These are phyloP conservation scores for Stylosanthes scabra DNA, from an alignment of 331 rosid species.

Conservation along the genomic window DNA sequence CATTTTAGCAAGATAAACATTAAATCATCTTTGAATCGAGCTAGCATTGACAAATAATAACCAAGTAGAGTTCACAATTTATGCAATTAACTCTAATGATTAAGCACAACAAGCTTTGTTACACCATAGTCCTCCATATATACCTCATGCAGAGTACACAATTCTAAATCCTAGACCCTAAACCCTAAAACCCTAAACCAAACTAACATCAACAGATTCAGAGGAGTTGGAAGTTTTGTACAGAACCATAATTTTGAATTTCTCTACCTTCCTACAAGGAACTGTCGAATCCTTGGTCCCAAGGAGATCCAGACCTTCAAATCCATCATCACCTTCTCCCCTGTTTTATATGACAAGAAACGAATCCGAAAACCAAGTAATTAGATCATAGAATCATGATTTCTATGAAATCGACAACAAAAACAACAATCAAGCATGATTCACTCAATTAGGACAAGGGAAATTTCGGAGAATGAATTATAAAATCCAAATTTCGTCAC, in stretches of 20 bases:
- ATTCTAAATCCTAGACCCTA: neutral
- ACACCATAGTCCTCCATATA: neutral
- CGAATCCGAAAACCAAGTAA: neutral
- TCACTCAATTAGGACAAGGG: neutral
- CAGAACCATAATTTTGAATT: neutral
- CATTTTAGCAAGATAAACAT: slow-evolving; percentile 12
- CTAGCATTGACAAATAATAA: slow-evolving; percentile 14
- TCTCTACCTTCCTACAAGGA: slow-evolving; percentile 42
- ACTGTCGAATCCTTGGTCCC: slow-evolving; percentile 31
- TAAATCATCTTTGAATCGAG: neutral
- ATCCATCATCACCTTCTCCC: slow-evolving; percentile 7
- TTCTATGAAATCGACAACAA: neutral
- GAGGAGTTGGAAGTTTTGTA: slow-evolving; percentile 1
- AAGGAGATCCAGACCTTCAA: slow-evolving; percentile 26
- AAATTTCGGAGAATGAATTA: neutral
- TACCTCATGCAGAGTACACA: slow-evolving; percentile 8
- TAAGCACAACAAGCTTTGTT: neutral
- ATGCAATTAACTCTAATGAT: neutral
- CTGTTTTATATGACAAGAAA: slow-evolving; percentile 20
- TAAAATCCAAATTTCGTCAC: neutral
- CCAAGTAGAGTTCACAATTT: neutral
- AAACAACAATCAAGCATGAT: neutral
- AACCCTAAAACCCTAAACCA: neutral
- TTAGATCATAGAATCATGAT: neutral
- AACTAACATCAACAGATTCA: slow-evolving; percentile 13